These are phyloP conservation scores for Dichotomopilus funicola DNA, from an alignment of 2,329 filamentous ascomycete genomes.

Conservation along the genomic window DNA sequence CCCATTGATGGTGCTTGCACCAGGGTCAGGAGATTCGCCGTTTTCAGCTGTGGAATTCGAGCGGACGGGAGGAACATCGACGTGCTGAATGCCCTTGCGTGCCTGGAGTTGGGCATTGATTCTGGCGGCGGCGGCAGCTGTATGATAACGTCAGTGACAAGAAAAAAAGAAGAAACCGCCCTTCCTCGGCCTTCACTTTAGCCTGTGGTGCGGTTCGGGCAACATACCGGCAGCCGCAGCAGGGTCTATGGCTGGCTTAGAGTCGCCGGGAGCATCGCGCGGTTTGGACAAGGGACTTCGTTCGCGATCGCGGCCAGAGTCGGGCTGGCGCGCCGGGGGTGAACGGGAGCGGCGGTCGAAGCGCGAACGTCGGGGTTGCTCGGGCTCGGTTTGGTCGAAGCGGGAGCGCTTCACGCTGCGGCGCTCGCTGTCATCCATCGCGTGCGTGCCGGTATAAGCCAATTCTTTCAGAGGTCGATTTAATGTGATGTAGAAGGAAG, in stretches of 20 bases:
- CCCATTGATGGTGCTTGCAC: constrained; percentile 59
- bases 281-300: constrained; percentile 65
- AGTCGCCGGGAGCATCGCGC: constrained; percentile 34
- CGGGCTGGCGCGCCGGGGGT: constrained; percentile 60
- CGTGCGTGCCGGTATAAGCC: neutral
- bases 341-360: constrained; percentile 92
- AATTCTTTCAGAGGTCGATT: neutral
- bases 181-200: too few relatives aligned
- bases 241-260: constrained; percentile 55
- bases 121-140: constrained; percentile 80
- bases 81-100: constrained; percentile 84
- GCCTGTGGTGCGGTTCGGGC: neutral
- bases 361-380: constrained; percentile 65
- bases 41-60: constrained; percentile 36
- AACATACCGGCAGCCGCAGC: constrained; percentile 68
- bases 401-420: constrained; percentile 75
- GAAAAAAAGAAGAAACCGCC: neutral
- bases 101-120: constrained; percentile 80
- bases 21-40: constrained; percentile 32
- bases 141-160: constrained; percentile 25
- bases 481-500: neutral
- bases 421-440: constrained; percentile 61
- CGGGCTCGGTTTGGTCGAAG: constrained; percentile 86
- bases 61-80: constrained; percentile 78
- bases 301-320: constrained; percentile 67